Conservation (phyloP, 1,284 basidiomycete species). For the Inonotus obliquus region DNA sequence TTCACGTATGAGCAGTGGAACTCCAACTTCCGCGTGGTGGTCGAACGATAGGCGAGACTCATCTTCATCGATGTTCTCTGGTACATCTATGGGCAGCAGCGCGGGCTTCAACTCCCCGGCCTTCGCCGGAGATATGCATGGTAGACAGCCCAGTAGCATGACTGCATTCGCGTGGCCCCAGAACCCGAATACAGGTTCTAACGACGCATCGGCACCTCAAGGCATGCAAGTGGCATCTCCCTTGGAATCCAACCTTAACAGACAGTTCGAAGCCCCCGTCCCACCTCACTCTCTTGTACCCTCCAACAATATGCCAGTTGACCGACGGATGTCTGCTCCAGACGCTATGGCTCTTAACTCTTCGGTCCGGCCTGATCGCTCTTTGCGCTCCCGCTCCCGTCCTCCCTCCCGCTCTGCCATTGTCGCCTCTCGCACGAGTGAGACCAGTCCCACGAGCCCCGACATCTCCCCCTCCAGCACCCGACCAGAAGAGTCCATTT, state of each 20-base stretch:
- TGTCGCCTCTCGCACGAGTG: conserved; percentile 1
- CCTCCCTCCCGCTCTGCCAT: conserved; percentile 53
- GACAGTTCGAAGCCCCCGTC: conserved; percentile 35
- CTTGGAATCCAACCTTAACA: conserved; percentile 34
- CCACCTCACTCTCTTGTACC: conserved; percentile 45
- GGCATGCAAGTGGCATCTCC: conserved; percentile 35
- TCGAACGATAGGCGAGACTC: conserved; percentile 67
- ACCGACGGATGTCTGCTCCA: conserved; percentile 72
- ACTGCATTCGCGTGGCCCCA: conserved; percentile 69
- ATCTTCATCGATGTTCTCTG: conserved; percentile 61
- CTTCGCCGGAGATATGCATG: conserved; percentile 61
- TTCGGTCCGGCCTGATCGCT: conserved; percentile 41
- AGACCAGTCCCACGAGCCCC: conserved; percentile 14
- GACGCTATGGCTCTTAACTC: conserved; percentile 43
- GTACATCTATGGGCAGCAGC: conserved; percentile 48
- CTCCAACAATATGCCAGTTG: conserved; percentile 50
- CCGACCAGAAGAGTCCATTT: conserved; percentile 6
- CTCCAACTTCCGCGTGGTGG: conserved; percentile 43
- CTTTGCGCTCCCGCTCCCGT: conserved; percentile 60
- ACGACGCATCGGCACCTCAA: conserved; percentile 36
- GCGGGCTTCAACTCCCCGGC: conserved; percentile 44
- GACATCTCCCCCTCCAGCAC: conserved; percentile 20
- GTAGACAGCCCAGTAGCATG: conserved; percentile 55
- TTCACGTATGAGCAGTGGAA: conserved; percentile 40
- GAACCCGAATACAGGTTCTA: conserved; percentile 39